Base-by-base conservation (phyloP, 1,284 basidiomycete genomes). In the Trichosporon asahii region DNA sequence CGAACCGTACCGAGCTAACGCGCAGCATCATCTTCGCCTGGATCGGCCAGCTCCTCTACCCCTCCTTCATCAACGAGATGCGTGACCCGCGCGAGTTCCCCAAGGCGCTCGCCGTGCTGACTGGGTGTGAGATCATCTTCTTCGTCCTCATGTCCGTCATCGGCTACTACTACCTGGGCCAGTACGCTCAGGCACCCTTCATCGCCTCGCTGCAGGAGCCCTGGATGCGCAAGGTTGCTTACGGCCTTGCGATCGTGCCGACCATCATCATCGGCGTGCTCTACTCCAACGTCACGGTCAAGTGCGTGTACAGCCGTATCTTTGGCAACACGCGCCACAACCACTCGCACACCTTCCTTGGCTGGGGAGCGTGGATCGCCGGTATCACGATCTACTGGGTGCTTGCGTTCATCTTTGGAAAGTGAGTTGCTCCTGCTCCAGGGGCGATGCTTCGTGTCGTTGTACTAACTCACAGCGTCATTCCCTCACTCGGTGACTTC, bases 71-170 rank as follows among this genome's bases (percentile, higher is more conserved):
- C 31, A 49, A 46, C 65, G 82, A 84, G 74, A 84, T 84, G 82
- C 79, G 77, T 64, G 70, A 76, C 35, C 81, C 81, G 1, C 72
- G 86, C 70, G 89, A 90, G 70, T 90, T 90, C 82, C 88, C 88
- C 21, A 89, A 89, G 77, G 78, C 76, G 2, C 72, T 79, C 15
- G 75, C 84, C 60, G 78, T 84, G 12, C 79, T 85, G 7, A 86
- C 85, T 67, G 84, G 86, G 18, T 84, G 86, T 37, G 88, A 90
- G 76, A 82, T 90, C 64, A 76, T 88, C 49, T 83, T 89, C 3
- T 90, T 89, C 82, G 86, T 86, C 2, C 78, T 89, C 61, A 87
- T 86, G 60, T 89, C 89, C n/a, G 86, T 87, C 2, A 83, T 90
- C 35, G 87, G 89, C 66, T 90, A 90, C 76, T 84, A 77, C 65